These are phyloP conservation scores for Phytophthora syringae DNA, from an alignment of 352 stramenopile genomes.

Conservation along the genomic window DNA sequence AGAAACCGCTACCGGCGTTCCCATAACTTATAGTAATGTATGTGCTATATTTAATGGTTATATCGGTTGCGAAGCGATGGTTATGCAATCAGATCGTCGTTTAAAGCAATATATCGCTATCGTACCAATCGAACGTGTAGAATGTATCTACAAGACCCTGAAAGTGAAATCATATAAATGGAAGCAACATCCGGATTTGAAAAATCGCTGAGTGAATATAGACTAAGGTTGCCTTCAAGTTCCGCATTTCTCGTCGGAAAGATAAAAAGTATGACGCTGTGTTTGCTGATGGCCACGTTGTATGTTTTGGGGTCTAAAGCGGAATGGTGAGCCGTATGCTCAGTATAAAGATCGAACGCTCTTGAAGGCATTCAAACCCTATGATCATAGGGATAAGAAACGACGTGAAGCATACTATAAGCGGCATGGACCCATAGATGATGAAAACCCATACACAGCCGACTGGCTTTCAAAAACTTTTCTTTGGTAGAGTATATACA, in stretches of 20 bases:
- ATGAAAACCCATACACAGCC: neutral
- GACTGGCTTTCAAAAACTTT: slow-evolving; percentile 2
- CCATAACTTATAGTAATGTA: too few relatives aligned
- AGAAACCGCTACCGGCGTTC: too few relatives aligned
- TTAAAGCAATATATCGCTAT: slow-evolving; percentile 13
- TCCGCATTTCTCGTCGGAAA: slow-evolving; percentile 2
- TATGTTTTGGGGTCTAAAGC: slow-evolving; percentile 14
- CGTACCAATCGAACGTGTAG: slow-evolving; percentile 6
- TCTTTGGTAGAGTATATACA: neutral
- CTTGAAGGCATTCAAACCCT: neutral
- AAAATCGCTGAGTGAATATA: slow-evolving; percentile 13
- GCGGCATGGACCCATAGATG: neutral
- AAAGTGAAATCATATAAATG: slow-evolving; percentile 15
- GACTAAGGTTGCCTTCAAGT: slow-evolving; percentile 8
- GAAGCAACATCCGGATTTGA: too few relatives aligned
- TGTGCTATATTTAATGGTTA: neutral
- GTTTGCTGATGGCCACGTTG: slow-evolving; percentile 14
- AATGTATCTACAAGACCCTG: slow-evolving; percentile 10
- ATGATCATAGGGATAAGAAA: slow-evolving; percentile 1
- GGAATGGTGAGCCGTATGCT: slow-evolving; percentile 6
- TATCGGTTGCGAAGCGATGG: neutral
- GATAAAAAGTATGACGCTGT: slow-evolving; percentile 15
- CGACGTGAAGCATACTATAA: neutral
- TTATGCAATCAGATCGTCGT: slow-evolving; percentile 9
- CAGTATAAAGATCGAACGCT: neutral